Base-by-base conservation (phyloP, 495 filamentous ascomycete species). In the Parathielavia hyrcaniae region DNA sequence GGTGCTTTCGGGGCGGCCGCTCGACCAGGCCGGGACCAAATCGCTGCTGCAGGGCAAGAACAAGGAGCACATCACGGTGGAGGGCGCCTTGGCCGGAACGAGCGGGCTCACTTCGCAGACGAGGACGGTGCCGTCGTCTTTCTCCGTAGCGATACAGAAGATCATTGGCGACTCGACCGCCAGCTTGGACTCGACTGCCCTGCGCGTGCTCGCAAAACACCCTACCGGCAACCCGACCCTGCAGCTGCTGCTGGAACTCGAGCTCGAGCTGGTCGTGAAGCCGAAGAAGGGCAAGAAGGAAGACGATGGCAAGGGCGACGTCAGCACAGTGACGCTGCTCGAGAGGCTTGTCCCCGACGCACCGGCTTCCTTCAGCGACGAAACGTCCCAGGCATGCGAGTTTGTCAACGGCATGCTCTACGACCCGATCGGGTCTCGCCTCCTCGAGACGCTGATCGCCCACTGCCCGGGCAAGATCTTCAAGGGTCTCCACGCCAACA, bases 351-450 rank as follows among this genome's bases (percentile, higher is more conserved):
- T 79, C 13, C 77, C 77, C 2, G 74, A 59, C 9, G 76, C 76
- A 0, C 77, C 77, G 12, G 63, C 61, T 9, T 76, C 77, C 0
- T 68, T 79, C 19, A 65, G 65, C 43, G 75, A 79, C 35, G 68
- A 68, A 9, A 70, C 66, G 9, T 74, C 73, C 3, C 63, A 65
- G 10, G 77, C 77, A 11, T 72, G 67, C 23, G 72, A 77, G 10
- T 97, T 97, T 67, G 81, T 97, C 68, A 88, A 88, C 61, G 84
- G 87, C 38, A 79, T 97, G 61, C 70, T 97, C 22, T 97, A 97
- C 66, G 89, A 96, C 65, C 74, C 87, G 0, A 82, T 97, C 23
- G 95, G 95, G 5, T 96, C 91, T 6, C 85, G 91, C 34, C 77
- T 98, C 5, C 79, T 96, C 12, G 93, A 98, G 68, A 87, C 84